Conservation (phyloP, 148 eudicot species). For the Bassia scoparia region DNA sequence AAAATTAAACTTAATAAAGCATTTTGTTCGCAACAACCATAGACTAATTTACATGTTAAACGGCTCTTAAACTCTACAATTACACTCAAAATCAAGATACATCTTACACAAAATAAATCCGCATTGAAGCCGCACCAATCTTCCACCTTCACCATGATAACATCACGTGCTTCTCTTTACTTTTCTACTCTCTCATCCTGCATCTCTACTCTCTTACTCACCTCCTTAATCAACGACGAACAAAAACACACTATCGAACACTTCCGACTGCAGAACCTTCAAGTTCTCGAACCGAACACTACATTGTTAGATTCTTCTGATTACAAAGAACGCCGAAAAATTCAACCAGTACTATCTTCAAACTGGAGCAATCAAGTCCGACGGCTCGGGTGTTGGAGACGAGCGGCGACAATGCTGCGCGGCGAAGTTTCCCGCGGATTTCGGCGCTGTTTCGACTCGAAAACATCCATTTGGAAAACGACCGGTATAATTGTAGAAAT, state of each 20-base stretch:
- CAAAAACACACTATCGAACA: too few relatives aligned
- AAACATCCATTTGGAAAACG: conserved; percentile 27
- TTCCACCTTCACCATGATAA: conserved; percentile 40
- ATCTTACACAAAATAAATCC: too few relatives aligned
- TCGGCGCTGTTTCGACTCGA: conserved; percentile 62
- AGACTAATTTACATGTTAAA: too few relatives aligned
- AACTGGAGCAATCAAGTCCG: conserved; percentile 27
- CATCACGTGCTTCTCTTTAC: conserved; percentile 28
- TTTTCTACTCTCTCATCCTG: conserved; percentile 27
- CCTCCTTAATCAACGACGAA: conserved; percentile 31
- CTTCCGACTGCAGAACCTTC: background rate
- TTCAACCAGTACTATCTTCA: conserved; percentile 49
- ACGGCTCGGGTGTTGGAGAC: conserved; percentile 80
- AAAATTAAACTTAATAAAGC: too few relatives aligned
- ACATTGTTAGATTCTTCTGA: conserved; percentile 61
- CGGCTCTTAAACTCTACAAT: too few relatives aligned
- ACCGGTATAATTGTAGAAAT: conserved; percentile 47
- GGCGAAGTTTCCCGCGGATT: conserved; percentile 70
- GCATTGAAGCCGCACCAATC: background rate
- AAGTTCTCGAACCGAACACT: conserved; percentile 34
- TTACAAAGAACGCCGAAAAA: conserved; percentile 51
- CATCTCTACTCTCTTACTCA: too few relatives aligned
- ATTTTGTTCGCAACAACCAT: too few relatives aligned
- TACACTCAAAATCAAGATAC: too few relatives aligned
- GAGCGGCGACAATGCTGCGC: conserved; percentile 74